Percentiles rank a stretch among this genome's conserved stretches.
These are phyloP conservation scores for Thalassiosira hispida DNA, from an alignment of 352 stramenopile species.

Conservation along the genomic window DNA sequence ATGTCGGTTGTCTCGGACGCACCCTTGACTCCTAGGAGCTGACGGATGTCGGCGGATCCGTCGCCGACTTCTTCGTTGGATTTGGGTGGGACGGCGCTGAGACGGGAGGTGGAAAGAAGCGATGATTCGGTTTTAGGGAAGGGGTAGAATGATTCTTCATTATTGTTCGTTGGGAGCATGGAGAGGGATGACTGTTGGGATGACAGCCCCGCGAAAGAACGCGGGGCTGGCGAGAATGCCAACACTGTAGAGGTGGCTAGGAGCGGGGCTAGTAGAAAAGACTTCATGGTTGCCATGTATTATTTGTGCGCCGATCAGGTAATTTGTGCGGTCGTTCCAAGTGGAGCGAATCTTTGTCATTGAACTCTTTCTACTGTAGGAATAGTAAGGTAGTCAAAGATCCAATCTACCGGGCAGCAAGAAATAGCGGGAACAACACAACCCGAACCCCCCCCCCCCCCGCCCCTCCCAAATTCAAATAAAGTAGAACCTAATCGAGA, in stretches of 20 bases:
- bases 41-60: slow-evolving; percentile 67
- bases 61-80: slow-evolving; percentile 74
- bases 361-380: too few relatives aligned
- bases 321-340: neutral
- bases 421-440: too few relatives aligned
- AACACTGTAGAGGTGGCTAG: slow-evolving; percentile 20
- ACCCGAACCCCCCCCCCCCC: too few relatives aligned
- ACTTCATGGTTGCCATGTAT: slow-evolving; percentile 30
- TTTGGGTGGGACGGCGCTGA: slow-evolving; percentile 36
- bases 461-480: too few relatives aligned
- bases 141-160: slow-evolving; percentile 27
- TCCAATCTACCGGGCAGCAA: too few relatives aligned
- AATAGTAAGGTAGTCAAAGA: too few relatives aligned
- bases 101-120: slow-evolving; percentile 12
- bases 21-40: slow-evolving; percentile 80
- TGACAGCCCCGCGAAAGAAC: slow-evolving; percentile 19
- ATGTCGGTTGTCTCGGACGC: slow-evolving; percentile 71
- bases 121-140: slow-evolving; percentile 18
- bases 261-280: slow-evolving; percentile 22
- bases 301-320: neutral
- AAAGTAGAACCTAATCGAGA: too few relatives aligned
- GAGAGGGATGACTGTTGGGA: slow-evolving; percentile 7
- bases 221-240: slow-evolving; percentile 46
- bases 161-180: slow-evolving; percentile 36
- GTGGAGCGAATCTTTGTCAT: neutral